phyloP scores from a whole-genome alignment of 495 filamentous ascomycete species.

The Annulohypoxylon nitens region DNA sequence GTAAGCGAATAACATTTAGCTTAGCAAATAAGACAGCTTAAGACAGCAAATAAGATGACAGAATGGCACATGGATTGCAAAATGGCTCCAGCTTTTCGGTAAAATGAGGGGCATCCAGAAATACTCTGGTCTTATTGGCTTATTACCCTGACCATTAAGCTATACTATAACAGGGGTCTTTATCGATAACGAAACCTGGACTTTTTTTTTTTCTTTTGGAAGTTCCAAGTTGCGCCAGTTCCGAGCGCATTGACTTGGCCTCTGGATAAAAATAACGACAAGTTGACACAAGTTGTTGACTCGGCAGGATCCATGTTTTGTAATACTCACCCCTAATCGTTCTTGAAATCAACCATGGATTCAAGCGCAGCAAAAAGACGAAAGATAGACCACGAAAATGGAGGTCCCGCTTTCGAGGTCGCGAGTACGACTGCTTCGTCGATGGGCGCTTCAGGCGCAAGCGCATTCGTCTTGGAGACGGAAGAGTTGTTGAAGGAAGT shows the following conservation, averaged over 20 bases:
- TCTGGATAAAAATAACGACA: slow-evolving; percentile 3
- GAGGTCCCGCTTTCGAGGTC: slow-evolving; percentile 48
- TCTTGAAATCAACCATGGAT: slow-evolving; percentile 53
- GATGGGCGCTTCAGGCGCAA: slow-evolving; percentile 59
- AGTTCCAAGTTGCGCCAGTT: background rate
- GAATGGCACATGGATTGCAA: slow-evolving; percentile 10
- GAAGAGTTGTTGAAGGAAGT: slow-evolving; percentile 83
- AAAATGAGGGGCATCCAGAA: slow-evolving; percentile 25
- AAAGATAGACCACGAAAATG: slow-evolving; percentile 58
- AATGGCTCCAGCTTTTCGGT: slow-evolving; percentile 8
- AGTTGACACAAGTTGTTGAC: background rate
- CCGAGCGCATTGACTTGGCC: slow-evolving; percentile 5
- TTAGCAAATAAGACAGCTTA: slow-evolving; percentile 21
- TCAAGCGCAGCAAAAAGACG: slow-evolving; percentile 61
- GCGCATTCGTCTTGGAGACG: slow-evolving; percentile 87
- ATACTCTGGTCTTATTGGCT: background rate
- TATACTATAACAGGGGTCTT: slow-evolving; percentile 24
- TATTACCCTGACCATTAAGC: slow-evolving; percentile 4
- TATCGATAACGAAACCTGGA: slow-evolving; percentile 37
- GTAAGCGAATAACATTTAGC: slow-evolving; percentile 5
- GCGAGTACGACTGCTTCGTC: slow-evolving; percentile 43
- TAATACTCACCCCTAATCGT: background rate
- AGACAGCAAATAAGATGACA: background rate
- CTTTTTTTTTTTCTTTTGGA: slow-evolving; percentile 33
- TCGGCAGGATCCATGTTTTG: slow-evolving; percentile 14